Conservation (phyloP, 805 yeast genomes). For the Metschnikowia sp. region DNA sequence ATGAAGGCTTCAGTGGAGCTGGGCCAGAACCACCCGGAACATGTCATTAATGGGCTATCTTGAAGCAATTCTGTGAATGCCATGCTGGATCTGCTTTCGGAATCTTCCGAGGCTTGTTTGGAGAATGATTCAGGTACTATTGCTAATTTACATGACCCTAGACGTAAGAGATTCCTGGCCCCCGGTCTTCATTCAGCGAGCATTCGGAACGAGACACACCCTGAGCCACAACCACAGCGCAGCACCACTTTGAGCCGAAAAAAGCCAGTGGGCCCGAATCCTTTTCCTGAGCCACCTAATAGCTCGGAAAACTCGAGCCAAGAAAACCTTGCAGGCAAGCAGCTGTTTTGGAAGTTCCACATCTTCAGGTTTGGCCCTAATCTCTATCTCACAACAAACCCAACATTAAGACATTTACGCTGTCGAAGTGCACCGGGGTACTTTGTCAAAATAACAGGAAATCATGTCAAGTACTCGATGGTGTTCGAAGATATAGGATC, state of each 20-base stretch:
- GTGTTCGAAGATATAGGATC: conserved; percentile 16
- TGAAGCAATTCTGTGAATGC: too few relatives aligned
- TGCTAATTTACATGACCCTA: background rate
- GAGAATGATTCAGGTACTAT: too few relatives aligned
- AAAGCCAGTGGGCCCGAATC: conserved; percentile 11
- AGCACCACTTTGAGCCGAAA: conserved; percentile 7
- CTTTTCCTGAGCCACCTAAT: background rate
- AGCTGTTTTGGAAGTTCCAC: conserved; percentile 62
- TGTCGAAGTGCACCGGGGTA: conserved; percentile 64
- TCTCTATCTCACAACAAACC: conserved; percentile 64
- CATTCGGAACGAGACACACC: background rate
- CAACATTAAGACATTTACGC: conserved; percentile 55
- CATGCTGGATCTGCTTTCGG: too few relatives aligned
- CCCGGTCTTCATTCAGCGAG: background rate
- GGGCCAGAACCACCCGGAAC: too few relatives aligned
- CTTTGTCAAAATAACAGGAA: conserved; percentile 32
- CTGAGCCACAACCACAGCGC: background rate
- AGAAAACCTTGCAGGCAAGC: background rate
- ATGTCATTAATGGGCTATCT: too few relatives aligned
- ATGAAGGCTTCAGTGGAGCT: background rate
- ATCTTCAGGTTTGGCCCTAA: conserved; percentile 51
- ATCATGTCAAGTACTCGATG: conserved; percentile 5
- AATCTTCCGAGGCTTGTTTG: too few relatives aligned
- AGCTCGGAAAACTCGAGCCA: too few relatives aligned
- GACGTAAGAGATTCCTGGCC: background rate